phyloP scores from a whole-genome alignment of 2,329 filamentous ascomycete species.

The Pyrenochaeta sp. region DNA sequence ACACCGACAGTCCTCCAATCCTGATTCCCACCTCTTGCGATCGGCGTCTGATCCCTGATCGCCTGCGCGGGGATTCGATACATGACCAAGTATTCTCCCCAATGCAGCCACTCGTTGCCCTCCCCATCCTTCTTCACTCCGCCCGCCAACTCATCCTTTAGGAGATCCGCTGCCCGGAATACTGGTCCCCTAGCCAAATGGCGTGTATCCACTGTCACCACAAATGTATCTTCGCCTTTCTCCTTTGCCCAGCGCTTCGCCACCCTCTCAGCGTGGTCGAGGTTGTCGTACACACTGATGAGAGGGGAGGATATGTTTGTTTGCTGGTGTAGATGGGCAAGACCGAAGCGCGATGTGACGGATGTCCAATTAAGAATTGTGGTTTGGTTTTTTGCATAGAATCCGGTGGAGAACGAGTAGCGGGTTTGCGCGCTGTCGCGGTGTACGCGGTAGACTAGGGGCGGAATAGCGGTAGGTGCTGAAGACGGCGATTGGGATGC shows the following conservation, averaged over 20 bases:
- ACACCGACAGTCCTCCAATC: conserved; percentile 30
- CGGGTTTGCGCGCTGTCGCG: conserved; percentile 38
- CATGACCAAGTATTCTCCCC: conserved; percentile 47
- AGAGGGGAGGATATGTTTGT: conserved; percentile 48
- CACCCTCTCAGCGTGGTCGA: conserved; percentile 37
- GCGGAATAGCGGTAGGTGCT: conserved; percentile 34
- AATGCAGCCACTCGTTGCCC: conserved; percentile 35
- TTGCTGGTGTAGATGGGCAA: conserved; percentile 41
- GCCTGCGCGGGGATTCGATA: conserved; percentile 46
- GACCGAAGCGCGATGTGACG: conserved; percentile 34
- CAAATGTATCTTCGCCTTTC: conserved; percentile 31
- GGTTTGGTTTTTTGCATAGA: conserved; percentile 46
- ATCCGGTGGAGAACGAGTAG: conserved; percentile 42
- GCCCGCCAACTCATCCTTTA: conserved; percentile 20
- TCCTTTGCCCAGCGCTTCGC: conserved; percentile 30
- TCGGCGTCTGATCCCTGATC: conserved; percentile 38
- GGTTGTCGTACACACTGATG: conserved; percentile 43
- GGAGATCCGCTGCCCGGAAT: conserved; percentile 41
- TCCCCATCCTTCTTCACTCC: conserved; percentile 3
- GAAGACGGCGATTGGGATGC: conserved; percentile 5
- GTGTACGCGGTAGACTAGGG: conserved; percentile 44
- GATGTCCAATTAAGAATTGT: conserved; percentile 41
- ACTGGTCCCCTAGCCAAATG: conserved; percentile 43
- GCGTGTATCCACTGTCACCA: conserved; percentile 43
- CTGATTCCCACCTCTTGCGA: conserved; percentile 28